Evolutionary conservation across 2,329 filamentous ascomycete genomes (phyloP).

Genomic region (Colletotrichum magnum): DNA sequence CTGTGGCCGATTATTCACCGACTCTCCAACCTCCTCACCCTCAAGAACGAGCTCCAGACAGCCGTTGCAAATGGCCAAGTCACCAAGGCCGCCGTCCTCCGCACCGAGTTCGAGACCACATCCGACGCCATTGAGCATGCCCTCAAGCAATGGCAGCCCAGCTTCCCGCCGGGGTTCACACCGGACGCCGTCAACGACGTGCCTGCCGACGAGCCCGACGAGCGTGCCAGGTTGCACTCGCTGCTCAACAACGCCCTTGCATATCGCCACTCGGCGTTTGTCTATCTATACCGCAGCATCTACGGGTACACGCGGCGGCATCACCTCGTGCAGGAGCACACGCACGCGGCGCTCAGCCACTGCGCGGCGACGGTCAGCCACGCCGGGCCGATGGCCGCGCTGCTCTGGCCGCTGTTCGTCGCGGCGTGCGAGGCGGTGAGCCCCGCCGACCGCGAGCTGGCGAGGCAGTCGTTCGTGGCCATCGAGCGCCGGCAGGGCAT

Average conservation of each 20-base stretch:
- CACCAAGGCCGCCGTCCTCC: conserved; percentile 62
- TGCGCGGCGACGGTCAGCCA: conserved; percentile 69
- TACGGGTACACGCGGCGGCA: conserved; percentile 63
- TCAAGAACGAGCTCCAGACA: conserved; percentile 66
- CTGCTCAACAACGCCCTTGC: conserved; percentile 73
- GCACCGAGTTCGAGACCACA: conserved; percentile 65
- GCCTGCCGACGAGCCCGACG: conserved; percentile 47
- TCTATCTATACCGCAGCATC: conserved; percentile 71
- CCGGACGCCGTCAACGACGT: conserved; percentile 42
- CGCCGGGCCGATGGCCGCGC: conserved; percentile 72
- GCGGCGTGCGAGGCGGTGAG: conserved; percentile 71
- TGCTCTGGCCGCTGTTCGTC: conserved; percentile 76
- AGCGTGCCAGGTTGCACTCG: conserved; percentile 63
- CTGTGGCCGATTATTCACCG: conserved; percentile 76
- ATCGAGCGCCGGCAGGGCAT: conserved; percentile 73
- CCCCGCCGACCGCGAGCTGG: conserved; percentile 64
- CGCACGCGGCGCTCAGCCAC: conserved; percentile 64
- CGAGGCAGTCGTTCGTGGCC: conserved; percentile 65
- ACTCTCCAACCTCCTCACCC: conserved; percentile 67
- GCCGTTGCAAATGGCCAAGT: conserved; percentile 58
- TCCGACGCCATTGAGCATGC: conserved; percentile 69
- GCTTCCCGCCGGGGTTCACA: conserved; percentile 57
- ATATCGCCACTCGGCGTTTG: conserved; percentile 70
- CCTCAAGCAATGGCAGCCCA: conserved; percentile 69
- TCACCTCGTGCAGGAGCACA: conserved; percentile 67